Evolutionary conservation across 257 asterid species (phyloP).

Genomic region (Rehmannia glutinosa): DNA sequence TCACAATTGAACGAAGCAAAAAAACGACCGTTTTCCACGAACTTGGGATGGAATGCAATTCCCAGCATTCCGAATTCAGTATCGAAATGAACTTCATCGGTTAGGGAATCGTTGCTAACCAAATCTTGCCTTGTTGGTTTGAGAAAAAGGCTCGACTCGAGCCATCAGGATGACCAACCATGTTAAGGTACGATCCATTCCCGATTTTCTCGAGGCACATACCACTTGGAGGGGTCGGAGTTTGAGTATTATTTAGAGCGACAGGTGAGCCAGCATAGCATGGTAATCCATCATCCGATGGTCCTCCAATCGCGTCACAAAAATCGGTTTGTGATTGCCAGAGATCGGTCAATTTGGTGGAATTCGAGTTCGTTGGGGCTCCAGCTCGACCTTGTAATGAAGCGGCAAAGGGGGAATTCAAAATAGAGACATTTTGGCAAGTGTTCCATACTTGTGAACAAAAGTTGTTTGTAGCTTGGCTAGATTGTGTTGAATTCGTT

Average conservation of each 20-base stretch:
- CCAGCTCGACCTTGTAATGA: constrained; percentile 47
- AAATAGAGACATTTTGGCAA: constrained; percentile 63
- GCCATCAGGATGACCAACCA: constrained; percentile 89
- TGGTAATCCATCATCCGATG: constrained; percentile 39
- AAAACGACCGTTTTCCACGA: constrained; percentile 62
- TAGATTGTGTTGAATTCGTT: constrained; percentile 46
- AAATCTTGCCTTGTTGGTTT: constrained; percentile 74
- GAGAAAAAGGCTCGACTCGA: constrained; percentile 79
- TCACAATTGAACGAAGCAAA: constrained; percentile 88
- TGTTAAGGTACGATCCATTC: constrained; percentile 63
- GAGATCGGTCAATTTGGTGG: constrained; percentile 51
- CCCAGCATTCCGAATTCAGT: constrained; percentile 76
- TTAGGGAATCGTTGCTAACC: constrained; percentile 76
- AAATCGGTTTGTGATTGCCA: constrained; percentile 74
- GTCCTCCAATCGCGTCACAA: constrained; percentile 70
- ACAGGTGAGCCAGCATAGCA: constrained; percentile 69
- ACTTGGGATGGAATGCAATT: constrained; percentile 76
- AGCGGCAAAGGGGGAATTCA: constrained; percentile 60
- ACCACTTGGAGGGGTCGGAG: constrained; percentile 55
- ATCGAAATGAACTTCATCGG: constrained; percentile 70
- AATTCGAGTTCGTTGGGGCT: constrained; percentile 38
- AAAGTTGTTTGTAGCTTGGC: constrained; percentile 39
- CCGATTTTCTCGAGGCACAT: constrained; percentile 86
- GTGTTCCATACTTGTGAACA: constrained; percentile 72
- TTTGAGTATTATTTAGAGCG: constrained; percentile 31